Base-by-base conservation (phyloP, 2,329 filamentous ascomycete genomes). In the Immersiporthe knoxdaviesiana region DNA sequence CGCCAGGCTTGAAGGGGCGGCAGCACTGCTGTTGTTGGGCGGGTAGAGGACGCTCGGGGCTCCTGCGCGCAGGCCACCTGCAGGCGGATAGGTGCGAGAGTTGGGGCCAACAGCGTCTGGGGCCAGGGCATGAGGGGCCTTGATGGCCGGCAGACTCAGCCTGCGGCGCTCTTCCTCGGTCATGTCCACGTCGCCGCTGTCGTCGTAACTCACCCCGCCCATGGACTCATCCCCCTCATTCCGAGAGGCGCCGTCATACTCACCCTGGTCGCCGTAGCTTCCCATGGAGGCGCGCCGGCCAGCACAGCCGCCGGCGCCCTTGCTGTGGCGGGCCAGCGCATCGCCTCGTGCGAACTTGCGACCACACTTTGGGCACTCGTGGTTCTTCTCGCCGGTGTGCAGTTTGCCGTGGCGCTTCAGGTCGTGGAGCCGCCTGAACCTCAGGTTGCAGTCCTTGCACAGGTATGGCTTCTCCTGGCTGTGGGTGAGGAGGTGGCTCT, bases 381-480 rank as follows among this genome's bases (percentile, higher is more conserved):
- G 96, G 16, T 94, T 94, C 76, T 97, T 91, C 82, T 99, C 96
- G 67, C 96, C 96, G 0, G 95, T 98, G 77, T 99, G 96, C 30
- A 99, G 87, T 81, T 99, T 99, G 73, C 92, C 94, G 78, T 99
- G 96, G 54, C 96, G 90, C 83, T 99, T 99, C 73, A 99, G 82
- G 77, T 99, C 96, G 78, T 99, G 96, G 65, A 98, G 84, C 72
- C 96, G 90, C 67, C 96, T 89, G 80, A 99, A 99, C 65, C 95
- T 90, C 79, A 96, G 92, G 74, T 95, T 89, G 78, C 96, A 99
- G n/a, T 92, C 93, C 72, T 93, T 90, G 78, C 96, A 99, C 37
- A 96, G 88, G 77, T 96, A 99, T 0, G 96, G 96, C 81, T 99
- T 99, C 80, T 99, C 96, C 84, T 99, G 95, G 76, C 94, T 97